phyloP scores from a whole-genome alignment of 1,284 basidiomycete genomes.

The Grifola frondosa region DNA sequence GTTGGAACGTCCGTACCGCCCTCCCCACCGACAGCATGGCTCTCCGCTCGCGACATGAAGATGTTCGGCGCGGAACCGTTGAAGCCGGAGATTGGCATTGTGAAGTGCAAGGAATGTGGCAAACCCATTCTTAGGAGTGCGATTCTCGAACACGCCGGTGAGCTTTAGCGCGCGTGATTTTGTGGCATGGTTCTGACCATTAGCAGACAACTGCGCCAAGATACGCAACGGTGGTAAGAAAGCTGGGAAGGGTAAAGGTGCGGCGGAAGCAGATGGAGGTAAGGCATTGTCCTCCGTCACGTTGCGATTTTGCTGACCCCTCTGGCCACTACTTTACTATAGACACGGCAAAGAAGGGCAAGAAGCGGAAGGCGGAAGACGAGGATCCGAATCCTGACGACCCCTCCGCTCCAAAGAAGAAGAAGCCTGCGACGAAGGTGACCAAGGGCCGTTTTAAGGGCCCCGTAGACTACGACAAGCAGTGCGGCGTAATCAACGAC shows the following conservation, averaged over 20 bases:
- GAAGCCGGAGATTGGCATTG: slow-evolving; percentile 63
- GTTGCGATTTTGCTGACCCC: not conserved
- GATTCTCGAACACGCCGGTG: slow-evolving; percentile 75
- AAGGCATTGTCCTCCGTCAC: not conserved
- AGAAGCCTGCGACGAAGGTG: slow-evolving; percentile 69
- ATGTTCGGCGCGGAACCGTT: slow-evolving; percentile 79
- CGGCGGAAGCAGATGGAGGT: slow-evolving; percentile 21
- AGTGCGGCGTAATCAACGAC: slow-evolving; percentile 98
- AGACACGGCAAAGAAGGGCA: slow-evolving; percentile 40
- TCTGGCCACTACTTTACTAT: slow-evolving; percentile 2
- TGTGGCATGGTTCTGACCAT: not conserved
- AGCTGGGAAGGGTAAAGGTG: slow-evolving; percentile 51
- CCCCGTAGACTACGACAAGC: slow-evolving; percentile 88
- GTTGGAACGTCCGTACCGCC: no score
- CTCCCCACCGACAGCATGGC: slow-evolving; percentile 78
- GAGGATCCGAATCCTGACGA: slow-evolving; percentile 54
- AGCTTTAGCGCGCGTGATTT: slow-evolving; percentile 22
- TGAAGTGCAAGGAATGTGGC: slow-evolving; percentile 75
- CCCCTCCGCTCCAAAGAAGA: slow-evolving; percentile 65
- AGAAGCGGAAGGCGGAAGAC: slow-evolving; percentile 75
- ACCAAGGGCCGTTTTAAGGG: slow-evolving; percentile 79
- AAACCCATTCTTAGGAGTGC: slow-evolving; percentile 77
- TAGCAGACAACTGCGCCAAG: slow-evolving; percentile 59
- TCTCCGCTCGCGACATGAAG: slow-evolving; percentile 84
- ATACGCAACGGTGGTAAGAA: slow-evolving; percentile 59